These are phyloP conservation scores for Trypanosoma rangeli DNA, from an alignment of 208 protist species.

Conservation along the genomic window DNA sequence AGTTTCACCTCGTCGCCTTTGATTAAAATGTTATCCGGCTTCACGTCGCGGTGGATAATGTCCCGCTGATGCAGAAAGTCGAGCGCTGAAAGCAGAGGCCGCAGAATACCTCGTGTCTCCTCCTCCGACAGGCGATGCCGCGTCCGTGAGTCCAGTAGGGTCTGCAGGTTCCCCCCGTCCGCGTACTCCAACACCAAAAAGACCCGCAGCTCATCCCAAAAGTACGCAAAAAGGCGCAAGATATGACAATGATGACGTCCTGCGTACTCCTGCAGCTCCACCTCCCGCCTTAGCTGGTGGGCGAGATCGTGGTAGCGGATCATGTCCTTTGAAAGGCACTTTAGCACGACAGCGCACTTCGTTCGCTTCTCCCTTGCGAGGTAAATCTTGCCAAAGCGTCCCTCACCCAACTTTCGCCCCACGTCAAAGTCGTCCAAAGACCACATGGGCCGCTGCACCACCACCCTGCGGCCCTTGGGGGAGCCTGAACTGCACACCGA, in stretches of 20 bases:
- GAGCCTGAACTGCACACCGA: not conserved
- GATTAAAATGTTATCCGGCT: constrained; percentile 77
- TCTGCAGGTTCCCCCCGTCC: constrained; percentile 91
- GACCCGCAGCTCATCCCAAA: constrained; percentile 93
- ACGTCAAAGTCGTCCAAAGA: constrained; percentile 56
- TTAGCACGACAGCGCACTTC: constrained; percentile 52
- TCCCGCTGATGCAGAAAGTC: constrained; percentile 48
- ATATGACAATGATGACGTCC: constrained; percentile 91
- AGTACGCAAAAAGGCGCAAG: constrained; percentile 95
- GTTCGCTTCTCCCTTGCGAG: constrained; percentile 46
- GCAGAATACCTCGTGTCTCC: constrained; percentile 28
- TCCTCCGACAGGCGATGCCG: constrained; percentile 31
- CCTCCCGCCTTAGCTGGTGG: constrained; percentile 92
- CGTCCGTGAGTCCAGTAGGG: constrained; percentile 43
- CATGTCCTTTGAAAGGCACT: constrained; percentile 46
- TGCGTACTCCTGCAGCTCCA: constrained; percentile 95
- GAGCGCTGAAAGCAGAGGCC: constrained; percentile 43
- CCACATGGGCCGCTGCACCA: constrained; percentile 25
- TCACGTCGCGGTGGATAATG: constrained; percentile 85
- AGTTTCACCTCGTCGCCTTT: constrained; percentile 85
- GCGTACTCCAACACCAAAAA: constrained; percentile 98
- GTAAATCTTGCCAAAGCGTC: constrained; percentile 45
- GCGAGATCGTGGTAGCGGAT: constrained; percentile 55
- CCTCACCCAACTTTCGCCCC: constrained; percentile 40
- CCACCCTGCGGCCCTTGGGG: not conserved